A percentile compares a stretch with the other conserved stretches of the same genome.
These are phyloP conservation scores for Ogataea henricii DNA, from an alignment of 805 yeast genomes.

Conservation along the genomic window DNA sequence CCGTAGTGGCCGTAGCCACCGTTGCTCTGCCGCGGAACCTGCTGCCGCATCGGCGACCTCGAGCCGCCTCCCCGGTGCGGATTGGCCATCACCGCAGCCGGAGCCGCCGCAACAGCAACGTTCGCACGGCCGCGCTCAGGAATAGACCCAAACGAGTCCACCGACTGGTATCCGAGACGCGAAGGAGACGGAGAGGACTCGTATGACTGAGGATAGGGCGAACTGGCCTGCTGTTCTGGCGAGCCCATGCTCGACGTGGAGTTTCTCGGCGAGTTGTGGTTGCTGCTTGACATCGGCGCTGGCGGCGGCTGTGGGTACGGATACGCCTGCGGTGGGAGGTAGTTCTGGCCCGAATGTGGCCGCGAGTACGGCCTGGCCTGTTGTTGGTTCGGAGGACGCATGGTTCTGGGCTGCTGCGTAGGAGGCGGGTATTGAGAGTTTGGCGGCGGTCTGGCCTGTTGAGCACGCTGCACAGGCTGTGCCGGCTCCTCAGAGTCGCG, in stretches of 20 bases:
- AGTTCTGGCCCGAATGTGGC: not conserved
- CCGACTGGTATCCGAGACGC: slow-evolving; percentile 5
- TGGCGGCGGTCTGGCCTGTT: slow-evolving; percentile 18
- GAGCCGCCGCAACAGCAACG: slow-evolving; percentile 1
- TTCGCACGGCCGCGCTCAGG: slow-evolving; percentile 6
- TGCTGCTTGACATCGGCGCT: not conserved
- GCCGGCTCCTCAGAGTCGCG: slow-evolving; percentile 7
- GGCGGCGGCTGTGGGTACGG: slow-evolving; percentile 29
- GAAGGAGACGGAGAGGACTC: slow-evolving; percentile 7
- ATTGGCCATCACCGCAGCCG: slow-evolving; percentile 1
- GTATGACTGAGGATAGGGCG: slow-evolving; percentile 4
- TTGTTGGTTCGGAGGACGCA: slow-evolving; percentile 6
- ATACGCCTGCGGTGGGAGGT: not conserved
- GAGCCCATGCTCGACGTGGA: slow-evolving; percentile 7
- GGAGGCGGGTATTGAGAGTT: not conserved
- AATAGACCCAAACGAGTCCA: not conserved
- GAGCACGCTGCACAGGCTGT: slow-evolving; percentile 7
- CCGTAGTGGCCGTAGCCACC: not conserved
- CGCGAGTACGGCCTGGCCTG: slow-evolving; percentile 3
- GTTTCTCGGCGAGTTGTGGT: not conserved
- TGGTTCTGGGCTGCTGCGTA: slow-evolving; percentile 8
- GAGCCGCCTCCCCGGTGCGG: slow-evolving; percentile 4
- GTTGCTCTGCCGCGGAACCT: not conserved
- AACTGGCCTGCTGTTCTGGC: slow-evolving; percentile 8
- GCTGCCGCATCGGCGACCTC: slow-evolving; percentile 3